Conservation (phyloP, 2,329 filamentous ascomycete genomes). For the Alternaria alternata region DNA sequence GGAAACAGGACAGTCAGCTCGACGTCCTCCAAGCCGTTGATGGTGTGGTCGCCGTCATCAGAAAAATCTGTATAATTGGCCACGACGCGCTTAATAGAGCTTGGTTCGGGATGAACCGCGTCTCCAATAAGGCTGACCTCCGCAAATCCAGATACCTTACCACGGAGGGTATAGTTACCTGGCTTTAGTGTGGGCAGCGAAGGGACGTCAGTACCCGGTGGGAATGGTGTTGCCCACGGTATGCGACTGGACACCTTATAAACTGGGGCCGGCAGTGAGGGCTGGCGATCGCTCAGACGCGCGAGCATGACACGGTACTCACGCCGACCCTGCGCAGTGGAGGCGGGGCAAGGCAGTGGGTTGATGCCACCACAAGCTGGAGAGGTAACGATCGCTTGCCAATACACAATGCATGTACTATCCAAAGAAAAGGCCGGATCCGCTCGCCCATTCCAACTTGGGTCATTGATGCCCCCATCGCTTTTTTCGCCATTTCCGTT, state of each 20-base stretch:
- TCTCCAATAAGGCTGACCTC: conserved; percentile 22
- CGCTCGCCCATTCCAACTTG: conserved; percentile 59
- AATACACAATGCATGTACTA: conserved; percentile 55
- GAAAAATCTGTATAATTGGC: conserved; percentile 52
- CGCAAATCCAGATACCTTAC: conserved; percentile 20
- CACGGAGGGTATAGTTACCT: conserved; percentile 24
- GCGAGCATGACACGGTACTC: conserved; percentile 56
- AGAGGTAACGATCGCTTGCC: conserved; percentile 49
- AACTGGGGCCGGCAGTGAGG: conserved; percentile 28
- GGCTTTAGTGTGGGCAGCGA: not conserved
- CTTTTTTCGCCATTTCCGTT: conserved; percentile 45
- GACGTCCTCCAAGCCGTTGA: conserved; percentile 51
- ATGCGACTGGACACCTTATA: conserved; percentile 39
- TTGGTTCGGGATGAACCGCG: not conserved
- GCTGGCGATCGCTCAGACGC: conserved; percentile 44
- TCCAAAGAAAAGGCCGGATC: conserved; percentile 56
- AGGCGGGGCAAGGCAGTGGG: conserved; percentile 53
- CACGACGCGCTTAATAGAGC: conserved; percentile 37
- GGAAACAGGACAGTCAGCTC: conserved; percentile 22
- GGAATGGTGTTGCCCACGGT: conserved; percentile 49
- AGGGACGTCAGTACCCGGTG: conserved; percentile 21
- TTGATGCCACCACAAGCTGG: conserved; percentile 57
- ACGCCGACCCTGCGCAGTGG: conserved; percentile 51
- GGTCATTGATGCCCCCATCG: conserved; percentile 49
- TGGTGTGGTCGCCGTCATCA: conserved; percentile 44